phyloP scores from a whole-genome alignment of 768 basidiomycete species.

The Crassisporium funariophilum region DNA sequence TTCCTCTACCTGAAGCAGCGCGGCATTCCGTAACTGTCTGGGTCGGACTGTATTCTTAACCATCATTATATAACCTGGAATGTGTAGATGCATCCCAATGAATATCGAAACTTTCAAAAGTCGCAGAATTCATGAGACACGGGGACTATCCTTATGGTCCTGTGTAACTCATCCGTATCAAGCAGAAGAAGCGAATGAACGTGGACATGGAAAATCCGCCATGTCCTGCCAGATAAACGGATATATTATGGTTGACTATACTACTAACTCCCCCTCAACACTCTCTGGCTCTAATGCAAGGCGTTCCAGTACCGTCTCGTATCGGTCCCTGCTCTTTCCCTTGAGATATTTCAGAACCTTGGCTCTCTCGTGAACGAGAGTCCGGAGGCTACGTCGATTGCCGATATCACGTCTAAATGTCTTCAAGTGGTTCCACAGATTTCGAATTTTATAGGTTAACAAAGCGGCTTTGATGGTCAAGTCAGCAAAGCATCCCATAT shows the following conservation, averaged over 20 bases:
- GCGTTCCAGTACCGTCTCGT: constrained; percentile 69
- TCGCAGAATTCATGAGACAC: too few species aligned
- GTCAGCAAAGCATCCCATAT: not conserved
- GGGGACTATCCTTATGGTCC: too few species aligned
- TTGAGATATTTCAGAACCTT: constrained; percentile 82
- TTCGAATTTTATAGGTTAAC: constrained; percentile 83
- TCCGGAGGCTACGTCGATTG: constrained; percentile 75
- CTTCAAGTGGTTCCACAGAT: constrained; percentile 73
- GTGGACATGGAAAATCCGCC: not conserved
- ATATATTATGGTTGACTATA: constrained; percentile 38
- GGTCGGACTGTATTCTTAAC: too few species aligned
- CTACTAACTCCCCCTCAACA: constrained; percentile 89
- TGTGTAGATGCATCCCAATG: too few species aligned
- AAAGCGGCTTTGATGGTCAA: constrained; percentile 65
- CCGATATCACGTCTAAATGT: constrained; percentile 73
- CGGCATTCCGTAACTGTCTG: too few species aligned
- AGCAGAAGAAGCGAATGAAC: too few species aligned
- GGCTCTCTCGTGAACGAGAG: constrained; percentile 81
- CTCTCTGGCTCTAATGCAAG: constrained; percentile 77
- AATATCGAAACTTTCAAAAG: too few species aligned
- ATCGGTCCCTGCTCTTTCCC: constrained; percentile 62
- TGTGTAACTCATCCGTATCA: too few species aligned
- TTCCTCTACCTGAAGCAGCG: too few species aligned
- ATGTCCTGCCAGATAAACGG: not conserved
- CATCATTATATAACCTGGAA: too few species aligned